A percentile compares a stretch with the other conserved stretches of the same genome.
phyloP scores from a whole-genome alignment of 139 green algal species.

The Chlorella sp. region DNA sequence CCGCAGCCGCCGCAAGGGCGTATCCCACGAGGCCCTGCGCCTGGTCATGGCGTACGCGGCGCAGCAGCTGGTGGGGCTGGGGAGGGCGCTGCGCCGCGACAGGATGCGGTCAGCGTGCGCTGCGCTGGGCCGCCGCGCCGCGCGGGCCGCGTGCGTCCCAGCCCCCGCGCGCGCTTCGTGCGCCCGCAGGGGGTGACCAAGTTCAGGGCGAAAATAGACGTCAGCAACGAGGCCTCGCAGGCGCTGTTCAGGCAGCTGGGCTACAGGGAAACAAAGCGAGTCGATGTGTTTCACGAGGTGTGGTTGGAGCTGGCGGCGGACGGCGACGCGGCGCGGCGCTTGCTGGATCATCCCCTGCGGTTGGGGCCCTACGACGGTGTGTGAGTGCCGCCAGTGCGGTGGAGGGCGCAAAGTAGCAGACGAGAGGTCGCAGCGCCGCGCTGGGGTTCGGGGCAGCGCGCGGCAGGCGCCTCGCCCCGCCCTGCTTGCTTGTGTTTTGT shows the following conservation, averaged over 20 bases:
- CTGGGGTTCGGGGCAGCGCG: too few species aligned
- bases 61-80: conserved; percentile 22
- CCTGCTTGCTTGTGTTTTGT: too few species aligned
- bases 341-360: background rate
- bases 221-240: conserved; percentile 67
- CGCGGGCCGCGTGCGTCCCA: too few species aligned
- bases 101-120: too few species aligned
- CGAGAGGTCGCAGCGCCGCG: too few species aligned
- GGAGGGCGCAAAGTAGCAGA: too few species aligned
- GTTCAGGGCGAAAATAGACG: conserved; percentile 74
- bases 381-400: too few species aligned
- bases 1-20: conserved; percentile 50
- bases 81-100: too few species aligned
- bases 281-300: conserved; percentile 70
- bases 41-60: conserved; percentile 77
- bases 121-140: too few species aligned
- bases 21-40: conserved; percentile 68
- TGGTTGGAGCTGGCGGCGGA: conserved; percentile 37
- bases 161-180: too few species aligned
- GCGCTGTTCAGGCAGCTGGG: conserved; percentile 68
- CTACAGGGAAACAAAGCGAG: conserved; percentile 53
- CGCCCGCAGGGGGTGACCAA: conserved; percentile 39
- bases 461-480: too few species aligned
- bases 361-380: background rate
- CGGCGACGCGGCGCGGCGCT: background rate